phyloP scores from a whole-genome alignment of 345 rosid genomes.

The Pseudoturritis turrita region DNA sequence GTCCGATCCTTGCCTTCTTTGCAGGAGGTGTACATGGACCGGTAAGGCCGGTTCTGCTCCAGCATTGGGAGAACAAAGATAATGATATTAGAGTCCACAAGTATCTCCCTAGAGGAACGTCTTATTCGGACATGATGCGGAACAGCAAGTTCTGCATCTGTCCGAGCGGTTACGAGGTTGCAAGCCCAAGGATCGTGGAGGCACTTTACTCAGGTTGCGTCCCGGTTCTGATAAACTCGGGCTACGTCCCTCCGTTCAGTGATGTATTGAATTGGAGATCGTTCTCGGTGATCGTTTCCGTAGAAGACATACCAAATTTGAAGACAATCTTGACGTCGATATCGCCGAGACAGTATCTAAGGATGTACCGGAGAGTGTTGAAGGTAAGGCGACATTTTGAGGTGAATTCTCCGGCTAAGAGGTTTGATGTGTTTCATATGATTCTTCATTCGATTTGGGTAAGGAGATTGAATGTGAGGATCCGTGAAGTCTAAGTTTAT shows the following conservation, averaged over 20 bases:
- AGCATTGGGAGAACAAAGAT: slow-evolving; percentile 85
- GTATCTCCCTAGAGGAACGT: slow-evolving; percentile 68
- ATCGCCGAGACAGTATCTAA: slow-evolving; percentile 70
- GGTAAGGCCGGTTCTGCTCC: slow-evolving; percentile 68
- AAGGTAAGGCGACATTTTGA: slow-evolving; percentile 73
- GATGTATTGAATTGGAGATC: slow-evolving; percentile 82
- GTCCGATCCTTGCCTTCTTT: slow-evolving; percentile 80
- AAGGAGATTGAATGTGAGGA: slow-evolving; percentile 64
- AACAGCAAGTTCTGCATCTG: slow-evolving; percentile 80
- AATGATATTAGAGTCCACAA: slow-evolving; percentile 55
- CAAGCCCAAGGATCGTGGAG: slow-evolving; percentile 81
- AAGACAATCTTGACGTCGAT: slow-evolving; percentile 55
- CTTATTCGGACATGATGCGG: slow-evolving; percentile 71
- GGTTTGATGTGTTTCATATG: slow-evolving; percentile 91
- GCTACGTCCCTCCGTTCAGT: slow-evolving; percentile 81
- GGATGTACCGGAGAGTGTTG: slow-evolving; percentile 74
- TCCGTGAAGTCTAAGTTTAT: slow-evolving; percentile 31
- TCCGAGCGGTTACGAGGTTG: slow-evolving; percentile 95
- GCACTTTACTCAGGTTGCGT: slow-evolving; percentile 85
- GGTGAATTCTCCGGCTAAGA: slow-evolving; percentile 68
- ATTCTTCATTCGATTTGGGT: slow-evolving; percentile 92
- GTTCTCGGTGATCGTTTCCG: slow-evolving; percentile 63
- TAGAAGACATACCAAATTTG: slow-evolving; percentile 64
- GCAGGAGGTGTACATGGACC: slow-evolving; percentile 98
- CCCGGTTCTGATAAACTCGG: slow-evolving; percentile 76